Evolutionary conservation across 176 grass and related monocot genomes (phyloP).

Genomic region (Juncus inflexus): DNA sequence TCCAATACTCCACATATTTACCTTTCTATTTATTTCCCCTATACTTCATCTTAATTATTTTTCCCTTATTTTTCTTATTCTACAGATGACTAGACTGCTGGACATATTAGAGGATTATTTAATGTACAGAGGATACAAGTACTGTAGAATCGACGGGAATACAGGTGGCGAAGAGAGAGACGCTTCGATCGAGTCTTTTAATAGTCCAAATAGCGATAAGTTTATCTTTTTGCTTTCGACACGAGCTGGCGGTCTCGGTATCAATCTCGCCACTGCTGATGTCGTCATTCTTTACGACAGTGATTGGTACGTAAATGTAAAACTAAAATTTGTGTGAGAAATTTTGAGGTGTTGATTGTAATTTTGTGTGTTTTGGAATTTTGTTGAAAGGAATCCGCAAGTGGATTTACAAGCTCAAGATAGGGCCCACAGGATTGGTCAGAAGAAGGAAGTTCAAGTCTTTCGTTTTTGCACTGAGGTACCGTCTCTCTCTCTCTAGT

Average conservation of each 20-base stretch:
- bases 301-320: constrained; percentile 47
- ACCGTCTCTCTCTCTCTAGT: not conserved
- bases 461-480: constrained; percentile 74
- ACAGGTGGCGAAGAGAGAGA: constrained; percentile 66
- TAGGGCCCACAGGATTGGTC: constrained; percentile 76
- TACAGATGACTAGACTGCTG: constrained; percentile 69
- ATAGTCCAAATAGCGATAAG: constrained; percentile 55
- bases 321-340: not conserved
- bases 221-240: constrained; percentile 72
- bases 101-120: constrained; percentile 80
- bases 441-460: constrained; percentile 87
- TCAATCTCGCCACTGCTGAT: constrained; percentile 75
- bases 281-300: constrained; percentile 80
- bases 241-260: constrained; percentile 67
- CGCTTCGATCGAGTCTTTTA: constrained; percentile 63
- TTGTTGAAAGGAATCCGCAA: constrained; percentile 56
- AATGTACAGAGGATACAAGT: constrained; percentile 49
- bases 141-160: constrained; percentile 68
- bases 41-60: not conserved
- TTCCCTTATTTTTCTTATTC: constrained; percentile 13
- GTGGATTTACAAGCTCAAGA: constrained; percentile 78
- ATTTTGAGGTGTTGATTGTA: no score
- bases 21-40: not conserved
- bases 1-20: not conserved
- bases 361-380: constrained; percentile 5